Evolutionary conservation across 371 early-diverging fungal species (phyloP), one percentile per base, ranked within the genome.

Genomic region (Dichotomocladium elegans): DNA sequence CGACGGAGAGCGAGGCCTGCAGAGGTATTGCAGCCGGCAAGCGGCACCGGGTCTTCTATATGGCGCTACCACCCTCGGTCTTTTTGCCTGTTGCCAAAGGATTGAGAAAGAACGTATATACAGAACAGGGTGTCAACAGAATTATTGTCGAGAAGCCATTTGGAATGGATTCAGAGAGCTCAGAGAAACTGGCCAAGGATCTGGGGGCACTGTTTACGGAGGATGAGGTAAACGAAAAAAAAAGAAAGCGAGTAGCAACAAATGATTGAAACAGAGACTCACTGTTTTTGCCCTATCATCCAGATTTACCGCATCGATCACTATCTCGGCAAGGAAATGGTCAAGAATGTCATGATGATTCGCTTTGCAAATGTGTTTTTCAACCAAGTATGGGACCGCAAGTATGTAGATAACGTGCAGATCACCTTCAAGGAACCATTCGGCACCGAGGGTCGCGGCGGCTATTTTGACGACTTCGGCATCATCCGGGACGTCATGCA

Each of bases 401-500:
- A 82, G 31, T 80, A 81, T 65, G 95, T 99, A 55, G 83, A 87
- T 58, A 96, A 95, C 56, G 87, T 99, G 7, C 95, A 99, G 68
- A 96, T 96, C 71, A 93, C 94, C 0, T 99, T 99, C 74, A 99
- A 98, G 65, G 99, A 99, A 64, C 87, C 85, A 53, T 87, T 99
- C 65, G 99, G 99, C 17, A 98, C 96, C 4, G 94, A 98, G 62
- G 99, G 99, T 28, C 91, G 99, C 31, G 98, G 99, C 42, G 95
- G 96, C 6, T 99, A 99, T 81, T 99, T 99, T 87, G 99, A 99
- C 72, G 92, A 96, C 68, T 95, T 94, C 74, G 99, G 99, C 34
- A 96, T 99, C 40, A 93, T 99, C 58, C 93, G 99, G 55, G 99
- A 99, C 66, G 98, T 99, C 17, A 95, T 99, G 87, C 99, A 99